These are phyloP conservation scores for Beverwykella pulmonaria DNA, from an alignment of 495 filamentous ascomycete species.

Conservation along the genomic window DNA sequence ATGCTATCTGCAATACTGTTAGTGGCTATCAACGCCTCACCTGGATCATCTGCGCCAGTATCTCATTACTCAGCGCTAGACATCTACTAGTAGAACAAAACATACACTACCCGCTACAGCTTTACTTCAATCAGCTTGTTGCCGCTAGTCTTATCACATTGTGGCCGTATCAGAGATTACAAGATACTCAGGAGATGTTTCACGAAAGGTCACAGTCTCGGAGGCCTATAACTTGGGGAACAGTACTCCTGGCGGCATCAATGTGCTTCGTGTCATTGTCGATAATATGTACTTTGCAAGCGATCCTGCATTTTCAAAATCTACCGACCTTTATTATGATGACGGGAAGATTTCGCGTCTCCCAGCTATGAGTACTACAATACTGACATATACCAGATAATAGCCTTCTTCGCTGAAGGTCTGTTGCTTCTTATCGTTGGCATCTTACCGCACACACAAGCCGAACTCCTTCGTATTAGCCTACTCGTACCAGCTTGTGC, in stretches of 20 bases:
- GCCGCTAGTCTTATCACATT: neutral
- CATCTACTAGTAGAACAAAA: constrained; percentile 10
- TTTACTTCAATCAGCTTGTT: constrained; percentile 1
- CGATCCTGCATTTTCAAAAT: constrained; percentile 19
- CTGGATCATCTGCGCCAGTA: constrained; percentile 3
- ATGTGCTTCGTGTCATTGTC: neutral
- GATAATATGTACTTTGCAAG: constrained; percentile 5
- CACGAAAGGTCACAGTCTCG: neutral
- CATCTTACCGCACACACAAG: no score
- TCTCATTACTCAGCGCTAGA: constrained; percentile 3
- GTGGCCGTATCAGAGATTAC: neutral
- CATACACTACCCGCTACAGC: constrained; percentile 14
- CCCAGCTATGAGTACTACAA: neutral
- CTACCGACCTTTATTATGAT: constrained; percentile 8
- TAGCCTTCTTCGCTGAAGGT: neutral
- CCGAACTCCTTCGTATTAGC: neutral
- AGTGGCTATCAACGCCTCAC: neutral
- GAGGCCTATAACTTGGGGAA: no score
- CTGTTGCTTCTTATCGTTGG: neutral
- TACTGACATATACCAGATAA: neutral
- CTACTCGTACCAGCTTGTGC: neutral
- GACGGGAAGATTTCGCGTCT: constrained; percentile 1
- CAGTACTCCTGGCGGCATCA: neutral
- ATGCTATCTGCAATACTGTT: neutral
- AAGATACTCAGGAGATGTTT: neutral